phyloP scores from a whole-genome alignment of 2,329 filamentous ascomycete genomes.

The Onygenales sp. region DNA sequence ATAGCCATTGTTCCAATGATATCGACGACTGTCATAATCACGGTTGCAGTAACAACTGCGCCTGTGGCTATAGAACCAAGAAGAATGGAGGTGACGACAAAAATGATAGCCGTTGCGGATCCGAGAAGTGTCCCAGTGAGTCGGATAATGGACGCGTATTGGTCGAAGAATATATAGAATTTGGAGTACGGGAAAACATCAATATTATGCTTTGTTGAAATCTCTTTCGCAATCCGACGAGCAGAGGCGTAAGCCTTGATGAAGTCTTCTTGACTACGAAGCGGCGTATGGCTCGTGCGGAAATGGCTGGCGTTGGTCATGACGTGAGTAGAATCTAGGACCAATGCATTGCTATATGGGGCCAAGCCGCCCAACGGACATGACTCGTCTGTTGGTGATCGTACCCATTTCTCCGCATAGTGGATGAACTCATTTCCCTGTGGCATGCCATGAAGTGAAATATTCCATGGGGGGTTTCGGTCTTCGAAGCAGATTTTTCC shows the following conservation, averaged over 20 bases:
- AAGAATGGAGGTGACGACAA: constrained; percentile 67
- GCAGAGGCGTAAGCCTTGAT: constrained; percentile 85
- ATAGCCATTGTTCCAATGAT: constrained; percentile 94
- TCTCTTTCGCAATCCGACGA: constrained; percentile 71
- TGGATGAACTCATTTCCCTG: constrained; percentile 82
- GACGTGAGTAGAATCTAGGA: constrained; percentile 58
- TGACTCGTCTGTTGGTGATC: constrained; percentile 66
- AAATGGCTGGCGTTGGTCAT: constrained; percentile 81
- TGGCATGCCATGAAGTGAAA: constrained; percentile 82
- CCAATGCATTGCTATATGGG: constrained; percentile 74
- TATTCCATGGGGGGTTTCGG: constrained; percentile 76
- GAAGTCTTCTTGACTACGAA: constrained; percentile 83
- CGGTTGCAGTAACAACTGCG: constrained; percentile 71
- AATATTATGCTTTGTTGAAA: constrained; percentile 61
- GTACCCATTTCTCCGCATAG: constrained; percentile 76
- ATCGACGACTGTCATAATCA: constrained; percentile 87
- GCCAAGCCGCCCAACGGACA: constrained; percentile 86
- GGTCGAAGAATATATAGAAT: constrained; percentile 99
- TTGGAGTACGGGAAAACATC: constrained; percentile 94
- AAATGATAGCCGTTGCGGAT: constrained; percentile 76
- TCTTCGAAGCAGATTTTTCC: constrained; percentile 68
- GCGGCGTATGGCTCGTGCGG: constrained; percentile 76
- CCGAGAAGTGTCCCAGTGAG: constrained; percentile 72
- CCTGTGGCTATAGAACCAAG: constrained; percentile 78
- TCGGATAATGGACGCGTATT: constrained; percentile 76